These are phyloP conservation scores for Thielaviopsis musarum DNA, from an alignment of 2,329 filamentous ascomycete genomes.

Conservation along the genomic window DNA sequence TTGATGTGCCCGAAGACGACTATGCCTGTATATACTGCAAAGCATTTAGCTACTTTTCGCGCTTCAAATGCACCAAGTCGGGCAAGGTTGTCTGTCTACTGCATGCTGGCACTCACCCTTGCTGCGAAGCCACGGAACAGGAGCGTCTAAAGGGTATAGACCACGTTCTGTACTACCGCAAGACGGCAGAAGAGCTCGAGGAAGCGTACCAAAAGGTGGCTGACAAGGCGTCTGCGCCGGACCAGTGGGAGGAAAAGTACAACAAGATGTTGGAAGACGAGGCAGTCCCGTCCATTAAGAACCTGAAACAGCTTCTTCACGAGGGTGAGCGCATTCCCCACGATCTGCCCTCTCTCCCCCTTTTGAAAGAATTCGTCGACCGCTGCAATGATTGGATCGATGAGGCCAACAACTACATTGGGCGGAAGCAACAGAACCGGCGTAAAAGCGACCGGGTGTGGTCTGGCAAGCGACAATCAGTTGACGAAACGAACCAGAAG, in stretches of 20 bases:
- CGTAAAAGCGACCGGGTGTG: constrained; percentile 85
- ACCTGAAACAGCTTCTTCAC: constrained; percentile 63
- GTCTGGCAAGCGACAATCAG: constrained; percentile 55
- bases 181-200: constrained; percentile 53
- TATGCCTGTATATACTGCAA: constrained; percentile 90
- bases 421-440: constrained; percentile 91
- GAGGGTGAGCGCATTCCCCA: constrained; percentile 96
- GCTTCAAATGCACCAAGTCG: constrained; percentile 69
- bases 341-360: constrained; percentile 64
- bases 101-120: constrained; percentile 66
- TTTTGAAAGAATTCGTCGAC: constrained; percentile 79
- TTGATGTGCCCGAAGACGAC: constrained; percentile 74
- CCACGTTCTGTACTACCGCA: constrained; percentile 63
- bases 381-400: constrained; percentile 97
- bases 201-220: constrained; percentile 56
- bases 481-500: constrained; percentile 63
- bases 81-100: constrained; percentile 69
- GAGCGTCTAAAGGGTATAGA: constrained; percentile 52
- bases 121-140: constrained; percentile 52
- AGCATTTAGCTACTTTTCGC: constrained; percentile 75
- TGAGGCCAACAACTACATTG: constrained; percentile 89
- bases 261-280: constrained; percentile 71
- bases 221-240: constrained; percentile 73
- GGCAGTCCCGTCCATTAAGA: constrained; percentile 69
- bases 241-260: constrained; percentile 81